phyloP scores from a whole-genome alignment of 441 rosid species.

The Gossypium laxum region DNA sequence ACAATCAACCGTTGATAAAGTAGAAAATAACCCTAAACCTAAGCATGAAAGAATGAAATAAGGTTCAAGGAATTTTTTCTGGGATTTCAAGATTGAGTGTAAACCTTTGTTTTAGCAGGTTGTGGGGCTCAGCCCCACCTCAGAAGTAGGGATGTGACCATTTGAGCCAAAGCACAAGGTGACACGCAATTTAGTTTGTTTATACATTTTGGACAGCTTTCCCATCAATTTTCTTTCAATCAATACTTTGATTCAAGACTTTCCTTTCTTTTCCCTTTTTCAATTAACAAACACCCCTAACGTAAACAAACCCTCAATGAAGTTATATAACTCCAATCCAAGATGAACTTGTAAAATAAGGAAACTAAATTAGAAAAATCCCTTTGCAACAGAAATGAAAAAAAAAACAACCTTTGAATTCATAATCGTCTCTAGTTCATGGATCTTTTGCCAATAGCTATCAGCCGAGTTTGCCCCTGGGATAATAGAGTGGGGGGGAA shows the following conservation, averaged over 20 bases:
- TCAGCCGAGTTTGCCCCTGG: slow-evolving; percentile 36
- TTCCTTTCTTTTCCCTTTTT: background rate
- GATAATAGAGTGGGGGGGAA: slow-evolving; percentile 1
- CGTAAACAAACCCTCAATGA: background rate
- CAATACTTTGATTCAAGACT: background rate
- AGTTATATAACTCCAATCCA: background rate
- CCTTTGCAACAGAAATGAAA: slow-evolving; percentile 15
- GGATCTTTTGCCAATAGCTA: slow-evolving; percentile 44
- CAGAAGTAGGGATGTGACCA: background rate
- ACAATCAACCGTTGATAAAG: background rate
- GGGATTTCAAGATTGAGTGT: background rate
- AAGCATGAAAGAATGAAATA: background rate
- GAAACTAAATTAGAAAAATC: background rate
- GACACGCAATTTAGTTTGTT: background rate
- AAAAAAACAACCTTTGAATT: slow-evolving; percentile 57
- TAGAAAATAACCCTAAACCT: background rate
- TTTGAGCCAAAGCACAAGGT: background rate
- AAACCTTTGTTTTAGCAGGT: background rate
- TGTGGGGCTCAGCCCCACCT: background rate
- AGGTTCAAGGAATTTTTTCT: background rate
- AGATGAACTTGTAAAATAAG: background rate
- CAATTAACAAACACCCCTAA: background rate
- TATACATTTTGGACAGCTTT: background rate
- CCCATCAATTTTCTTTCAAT: background rate
- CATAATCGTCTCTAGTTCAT: slow-evolving; percentile 62